Evolutionary conservation across 1,284 basidiomycete species (phyloP).

Genomic region (Mycosarcoma mackinlayi): DNA sequence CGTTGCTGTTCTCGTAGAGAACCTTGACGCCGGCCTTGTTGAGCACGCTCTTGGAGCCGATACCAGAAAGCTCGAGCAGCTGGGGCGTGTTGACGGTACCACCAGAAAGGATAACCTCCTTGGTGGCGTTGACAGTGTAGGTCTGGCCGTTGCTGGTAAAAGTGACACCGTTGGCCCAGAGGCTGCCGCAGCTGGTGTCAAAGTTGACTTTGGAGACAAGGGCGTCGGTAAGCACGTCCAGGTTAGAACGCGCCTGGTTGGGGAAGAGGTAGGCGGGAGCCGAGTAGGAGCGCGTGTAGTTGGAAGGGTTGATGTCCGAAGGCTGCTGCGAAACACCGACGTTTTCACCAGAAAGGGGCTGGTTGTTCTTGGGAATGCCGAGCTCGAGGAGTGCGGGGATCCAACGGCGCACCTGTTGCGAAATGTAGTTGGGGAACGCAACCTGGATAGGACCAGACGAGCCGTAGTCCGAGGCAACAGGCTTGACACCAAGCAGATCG

Average conservation of each 20-base stretch:
- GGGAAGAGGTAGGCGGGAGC: conserved; percentile 61
- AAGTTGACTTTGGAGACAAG: conserved; percentile 58
- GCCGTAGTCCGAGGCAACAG: conserved; percentile 61
- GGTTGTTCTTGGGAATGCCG: conserved; percentile 50
- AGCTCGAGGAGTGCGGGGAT: conserved; percentile 45
- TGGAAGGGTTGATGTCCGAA: conserved; percentile 58
- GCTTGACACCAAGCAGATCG: conserved; percentile 49
- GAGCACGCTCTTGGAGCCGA: conserved; percentile 70
- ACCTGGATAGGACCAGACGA: conserved; percentile 58
- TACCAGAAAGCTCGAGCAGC: conserved; percentile 72
- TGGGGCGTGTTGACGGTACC: conserved; percentile 67
- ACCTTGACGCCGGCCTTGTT: conserved; percentile 65
- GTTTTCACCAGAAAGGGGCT: conserved; percentile 60
- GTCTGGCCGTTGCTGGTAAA: conserved; percentile 45
- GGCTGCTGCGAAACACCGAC: conserved; percentile 61
- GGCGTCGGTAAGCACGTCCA: conserved; percentile 55
- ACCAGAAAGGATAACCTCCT: conserved; percentile 61
- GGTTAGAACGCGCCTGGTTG: conserved; percentile 52
- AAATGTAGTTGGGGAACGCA: conserved; percentile 61
- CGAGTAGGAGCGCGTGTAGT: conserved; percentile 63
- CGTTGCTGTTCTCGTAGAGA: conserved; percentile 55
- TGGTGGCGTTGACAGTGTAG: conserved; percentile 51
- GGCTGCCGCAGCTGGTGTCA: conserved; percentile 14
- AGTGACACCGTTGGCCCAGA: conserved; percentile 49
- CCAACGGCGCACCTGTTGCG: conserved; percentile 53